Evolutionary conservation across 2,329 filamentous ascomycete species (phyloP).

Genomic region (Fusarium praegraminearum): DNA sequence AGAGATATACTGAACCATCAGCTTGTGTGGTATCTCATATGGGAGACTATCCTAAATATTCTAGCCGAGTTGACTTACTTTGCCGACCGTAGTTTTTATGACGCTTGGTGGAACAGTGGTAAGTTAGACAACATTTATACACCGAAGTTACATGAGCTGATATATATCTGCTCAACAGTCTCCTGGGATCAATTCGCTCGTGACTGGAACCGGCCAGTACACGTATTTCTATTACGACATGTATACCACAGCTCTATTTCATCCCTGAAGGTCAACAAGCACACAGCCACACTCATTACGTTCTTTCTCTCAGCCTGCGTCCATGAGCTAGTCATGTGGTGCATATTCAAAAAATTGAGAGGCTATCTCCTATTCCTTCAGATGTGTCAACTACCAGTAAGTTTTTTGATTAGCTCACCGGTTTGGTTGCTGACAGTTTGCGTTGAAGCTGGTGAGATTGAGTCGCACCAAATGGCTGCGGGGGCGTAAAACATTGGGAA

Average conservation of each 20-base stretch:
- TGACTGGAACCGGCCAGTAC: slow-evolving; percentile 83
- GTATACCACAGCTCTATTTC: slow-evolving; percentile 85
- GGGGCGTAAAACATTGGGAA: slow-evolving; percentile 72
- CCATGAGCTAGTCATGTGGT: slow-evolving; percentile 84
- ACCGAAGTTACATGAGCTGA: slow-evolving; percentile 6
- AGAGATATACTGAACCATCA: slow-evolving; percentile 38
- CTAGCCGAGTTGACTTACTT: slow-evolving; percentile 82
- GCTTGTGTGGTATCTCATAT: slow-evolving; percentile 84
- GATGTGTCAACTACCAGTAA: slow-evolving; percentile 76
- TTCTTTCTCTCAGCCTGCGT: slow-evolving; percentile 78
- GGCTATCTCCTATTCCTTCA: slow-evolving; percentile 80
- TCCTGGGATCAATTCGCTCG: slow-evolving; percentile 83
- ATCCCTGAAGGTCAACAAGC: slow-evolving; percentile 75
- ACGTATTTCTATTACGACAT: slow-evolving; percentile 81
- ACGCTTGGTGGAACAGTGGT: slow-evolving; percentile 73
- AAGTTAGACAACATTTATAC: slow-evolving; percentile 29
- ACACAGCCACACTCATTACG: slow-evolving; percentile 79
- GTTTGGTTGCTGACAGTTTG: slow-evolving; percentile 2
- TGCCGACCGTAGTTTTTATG: slow-evolving; percentile 80
- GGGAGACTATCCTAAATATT: slow-evolving; percentile 80
- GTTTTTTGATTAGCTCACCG: slow-evolving; percentile 26
- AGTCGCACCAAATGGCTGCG: slow-evolving; percentile 75
- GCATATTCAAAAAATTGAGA: slow-evolving; percentile 80
- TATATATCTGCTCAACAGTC: slow-evolving; percentile 49
- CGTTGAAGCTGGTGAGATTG: slow-evolving; percentile 67